Evolutionary conservation across 192 early-diverging fungal genomes (phyloP), one percentile per base, ranked within the genome.

Genomic region (Dispira parvispora): DNA sequence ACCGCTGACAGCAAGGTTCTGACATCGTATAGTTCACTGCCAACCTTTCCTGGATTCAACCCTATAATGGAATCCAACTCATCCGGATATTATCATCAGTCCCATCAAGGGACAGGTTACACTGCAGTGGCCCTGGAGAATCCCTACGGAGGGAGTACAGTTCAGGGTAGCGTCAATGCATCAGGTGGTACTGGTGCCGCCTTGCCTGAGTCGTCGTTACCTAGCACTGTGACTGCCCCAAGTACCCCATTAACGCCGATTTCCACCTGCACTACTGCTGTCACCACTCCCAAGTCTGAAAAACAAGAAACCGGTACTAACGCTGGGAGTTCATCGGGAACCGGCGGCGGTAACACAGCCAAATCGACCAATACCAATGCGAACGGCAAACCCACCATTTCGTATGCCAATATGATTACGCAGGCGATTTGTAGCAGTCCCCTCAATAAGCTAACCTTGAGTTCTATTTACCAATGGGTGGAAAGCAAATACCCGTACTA

Each of bases 381-480:
- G 8, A 63, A 63, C 13, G 76, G 69, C 45, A 91, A 91, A 66
- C 90, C 90, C n/a, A 78, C 86, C 25, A 80, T 85, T 62, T 84
- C 87, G 11, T 94, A 94, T 67, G 88, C 87, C 0, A 84, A 82
- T 11, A 67, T 94, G 16, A 90, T 94, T 47, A 80, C 87, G 0
- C 81, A 88, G 62, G 91, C 91, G 16, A 90, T 94, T 63, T 72
- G 83, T 46, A 74, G 73, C 43, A 75, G 75, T 46, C 78, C 81
- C 16, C 75, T 76, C 25, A 78, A 82, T 55, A 76, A 82, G 62
- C 80, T 91, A 71, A 90, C 91, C 21, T 75, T 94, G 26, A 85
- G 80, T 64, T 89, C 88, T 47, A 90, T 94, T 64, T 94, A 94
- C 72, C 75, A 79, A 43, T 91, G 84, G 78, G 77, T 88, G 16